Evolutionary conservation across 2,329 filamentous ascomycete genomes (phyloP).

Genomic region (Huntiella savannae): DNA sequence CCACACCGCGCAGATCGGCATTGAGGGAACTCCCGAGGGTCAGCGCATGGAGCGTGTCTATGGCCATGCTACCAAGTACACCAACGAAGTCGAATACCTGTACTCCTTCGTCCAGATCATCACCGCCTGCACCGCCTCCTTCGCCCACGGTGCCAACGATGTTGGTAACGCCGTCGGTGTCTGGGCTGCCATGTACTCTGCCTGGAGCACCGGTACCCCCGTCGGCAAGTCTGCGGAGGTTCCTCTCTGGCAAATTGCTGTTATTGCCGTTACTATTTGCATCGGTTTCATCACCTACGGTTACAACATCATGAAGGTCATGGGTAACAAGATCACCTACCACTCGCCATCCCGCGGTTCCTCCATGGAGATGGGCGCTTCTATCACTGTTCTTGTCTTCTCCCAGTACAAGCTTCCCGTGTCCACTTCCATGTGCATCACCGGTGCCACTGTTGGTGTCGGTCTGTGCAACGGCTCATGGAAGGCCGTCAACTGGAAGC

Average conservation of each 20-base stretch:
- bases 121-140: slow-evolving; percentile 53
- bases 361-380: slow-evolving; percentile 66
- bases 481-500: slow-evolving; percentile 59
- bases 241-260: slow-evolving; percentile 58
- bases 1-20: slow-evolving; percentile 53
- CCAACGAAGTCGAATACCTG: slow-evolving; percentile 50
- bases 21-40: slow-evolving; percentile 53
- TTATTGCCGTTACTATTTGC: slow-evolving; percentile 43
- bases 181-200: slow-evolving; percentile 51
- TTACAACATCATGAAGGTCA: slow-evolving; percentile 75
- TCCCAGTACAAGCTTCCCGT: slow-evolving; percentile 59
- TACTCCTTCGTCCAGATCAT: slow-evolving; percentile 49
- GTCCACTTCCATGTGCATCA: slow-evolving; percentile 64
- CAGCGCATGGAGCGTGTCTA: slow-evolving; percentile 52
- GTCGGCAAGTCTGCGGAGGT: slow-evolving; percentile 44
- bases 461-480: slow-evolving; percentile 56
- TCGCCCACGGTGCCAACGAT: slow-evolving; percentile 62
- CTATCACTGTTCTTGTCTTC: slow-evolving; percentile 58
- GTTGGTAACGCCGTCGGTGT: slow-evolving; percentile 52
- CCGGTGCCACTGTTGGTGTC: slow-evolving; percentile 59
- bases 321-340: slow-evolving; percentile 67
- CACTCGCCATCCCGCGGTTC: slow-evolving; percentile 38
- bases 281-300: slow-evolving; percentile 55
- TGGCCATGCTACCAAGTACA: slow-evolving; percentile 41
- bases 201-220: slow-evolving; percentile 45